Evolutionary conservation across 148 eudicot genomes (phyloP).

Genomic region (Rheum nobile): DNA sequence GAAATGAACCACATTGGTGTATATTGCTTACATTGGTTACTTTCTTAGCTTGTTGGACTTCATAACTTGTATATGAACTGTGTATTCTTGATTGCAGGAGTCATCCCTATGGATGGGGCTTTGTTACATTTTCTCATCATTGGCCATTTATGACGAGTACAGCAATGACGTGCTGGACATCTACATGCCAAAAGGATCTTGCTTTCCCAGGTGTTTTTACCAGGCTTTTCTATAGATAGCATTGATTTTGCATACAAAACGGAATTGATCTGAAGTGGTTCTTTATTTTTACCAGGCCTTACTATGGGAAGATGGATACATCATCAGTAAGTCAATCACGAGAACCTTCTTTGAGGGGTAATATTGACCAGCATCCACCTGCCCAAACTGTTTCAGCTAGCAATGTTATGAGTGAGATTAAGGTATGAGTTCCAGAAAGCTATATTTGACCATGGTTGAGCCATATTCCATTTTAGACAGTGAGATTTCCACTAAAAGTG

Average conservation of each 20-base stretch:
- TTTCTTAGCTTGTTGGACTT: too few relatives aligned
- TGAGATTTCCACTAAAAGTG: neutral
- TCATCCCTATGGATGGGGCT: constrained; percentile 75
- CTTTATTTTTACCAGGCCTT: constrained; percentile 40
- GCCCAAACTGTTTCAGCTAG: constrained; percentile 38
- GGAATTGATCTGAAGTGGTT: neutral
- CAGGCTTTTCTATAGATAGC: neutral
- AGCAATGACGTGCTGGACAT: constrained; percentile 85
- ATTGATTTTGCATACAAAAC: neutral
- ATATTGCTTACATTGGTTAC: too few relatives aligned
- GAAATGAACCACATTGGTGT: neutral
- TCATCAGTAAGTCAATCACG: constrained; percentile 22
- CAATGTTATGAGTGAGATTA: constrained; percentile 52
- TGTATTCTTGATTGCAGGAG: constrained; percentile 42
- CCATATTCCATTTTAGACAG: neutral
- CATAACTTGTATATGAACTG: neutral
- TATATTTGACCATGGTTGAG: neutral
- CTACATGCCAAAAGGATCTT: constrained; percentile 88
- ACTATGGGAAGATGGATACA: constrained; percentile 37
- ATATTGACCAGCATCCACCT: constrained; percentile 37
- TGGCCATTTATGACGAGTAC: constrained; percentile 87
- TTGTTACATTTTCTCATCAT: constrained; percentile 53
- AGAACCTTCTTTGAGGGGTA: constrained; percentile 39
- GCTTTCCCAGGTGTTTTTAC: constrained; percentile 63
- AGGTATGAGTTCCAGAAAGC: constrained; percentile 28